These are phyloP conservation scores for Scheffersomyces cryptocercus DNA, from an alignment of 1,139 yeast species.

Conservation along the genomic window DNA sequence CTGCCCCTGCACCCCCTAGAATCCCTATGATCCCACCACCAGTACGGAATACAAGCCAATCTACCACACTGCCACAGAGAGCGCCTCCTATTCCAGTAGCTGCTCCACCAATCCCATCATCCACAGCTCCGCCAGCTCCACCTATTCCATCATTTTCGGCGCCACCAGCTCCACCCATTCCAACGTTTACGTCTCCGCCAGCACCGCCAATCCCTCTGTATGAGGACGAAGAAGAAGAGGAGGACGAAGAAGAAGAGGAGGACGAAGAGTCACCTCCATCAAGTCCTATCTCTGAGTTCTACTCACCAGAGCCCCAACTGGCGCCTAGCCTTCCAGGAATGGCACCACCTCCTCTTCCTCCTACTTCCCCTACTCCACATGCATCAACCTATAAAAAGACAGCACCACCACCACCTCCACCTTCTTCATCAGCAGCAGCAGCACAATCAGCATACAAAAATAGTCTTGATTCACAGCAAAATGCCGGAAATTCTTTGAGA, in stretches of 20 bases:
- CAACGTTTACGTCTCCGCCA: constrained; percentile 9
- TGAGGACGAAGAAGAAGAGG: no score
- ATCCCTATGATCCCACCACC: constrained; percentile 7
- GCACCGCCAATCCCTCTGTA: constrained; percentile 11
- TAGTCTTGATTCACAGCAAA: constrained; percentile 45
- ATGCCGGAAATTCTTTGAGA: constrained; percentile 51
- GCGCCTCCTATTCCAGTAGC: constrained; percentile 11
- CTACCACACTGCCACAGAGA: constrained; percentile 1
- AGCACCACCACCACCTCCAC: constrained; percentile 43
- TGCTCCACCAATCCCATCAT: constrained; percentile 10
- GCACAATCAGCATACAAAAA: constrained; percentile 12
- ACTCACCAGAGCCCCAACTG: constrained; percentile 7
- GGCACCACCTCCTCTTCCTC: constrained; percentile 18
- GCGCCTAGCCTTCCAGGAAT: constrained; percentile 4
- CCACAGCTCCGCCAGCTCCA: constrained; percentile 11
- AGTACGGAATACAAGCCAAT: constrained; percentile 3
- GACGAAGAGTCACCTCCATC: constrained; percentile 12
- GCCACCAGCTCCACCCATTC: constrained; percentile 8
- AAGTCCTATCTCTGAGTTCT: constrained; percentile 13
- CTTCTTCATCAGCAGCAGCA: constrained; percentile 15
- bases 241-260: no score
- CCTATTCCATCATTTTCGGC: constrained; percentile 8
- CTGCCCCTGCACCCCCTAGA: constrained; percentile 9
- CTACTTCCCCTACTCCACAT: constrained; percentile 11
- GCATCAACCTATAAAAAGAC: constrained; percentile 15